Evolutionary conservation across 176 grass and related monocot genomes (phyloP).

Genomic region (Urochloa ruziziensis): DNA sequence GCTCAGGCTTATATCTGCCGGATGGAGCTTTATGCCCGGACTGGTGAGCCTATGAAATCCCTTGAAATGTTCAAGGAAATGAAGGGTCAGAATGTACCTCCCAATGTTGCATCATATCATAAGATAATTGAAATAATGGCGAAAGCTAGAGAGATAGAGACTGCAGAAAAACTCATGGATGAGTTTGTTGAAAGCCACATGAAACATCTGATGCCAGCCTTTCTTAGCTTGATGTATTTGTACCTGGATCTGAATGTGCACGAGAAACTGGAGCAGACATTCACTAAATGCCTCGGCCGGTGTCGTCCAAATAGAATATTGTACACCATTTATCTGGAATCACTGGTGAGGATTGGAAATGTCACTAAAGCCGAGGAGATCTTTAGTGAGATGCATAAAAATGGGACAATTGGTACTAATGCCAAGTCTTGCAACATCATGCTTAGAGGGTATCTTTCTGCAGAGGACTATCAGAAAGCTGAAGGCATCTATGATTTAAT

Average conservation of each 20-base stretch:
- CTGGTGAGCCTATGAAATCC: slow-evolving; percentile 74
- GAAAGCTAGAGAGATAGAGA: slow-evolving; percentile 55
- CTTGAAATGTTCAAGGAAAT: slow-evolving; percentile 78
- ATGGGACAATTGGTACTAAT: slow-evolving; percentile 79
- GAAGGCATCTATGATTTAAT: slow-evolving; percentile 84
- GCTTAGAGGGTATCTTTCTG: slow-evolving; percentile 71
- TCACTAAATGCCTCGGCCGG: slow-evolving; percentile 62
- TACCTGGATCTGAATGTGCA: slow-evolving; percentile 83
- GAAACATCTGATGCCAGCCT: slow-evolving; percentile 92
- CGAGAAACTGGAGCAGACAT: slow-evolving; percentile 62
- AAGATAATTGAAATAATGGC: slow-evolving; percentile 90
- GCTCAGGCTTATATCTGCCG: slow-evolving; percentile 79
- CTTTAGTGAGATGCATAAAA: slow-evolving; percentile 81
- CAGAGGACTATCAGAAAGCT: slow-evolving; percentile 69
- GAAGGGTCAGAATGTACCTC: slow-evolving; percentile 63
- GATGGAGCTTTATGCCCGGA: slow-evolving; percentile 76
- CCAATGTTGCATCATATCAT: slow-evolving; percentile 79
- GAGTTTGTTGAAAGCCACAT: slow-evolving; percentile 70
- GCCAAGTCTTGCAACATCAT: slow-evolving; percentile 81
- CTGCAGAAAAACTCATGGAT: slow-evolving; percentile 62
- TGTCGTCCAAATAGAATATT: slow-evolving; percentile 80
- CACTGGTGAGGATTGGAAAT: slow-evolving; percentile 56
- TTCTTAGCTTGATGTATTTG: slow-evolving; percentile 77
- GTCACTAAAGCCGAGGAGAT: slow-evolving; percentile 73
- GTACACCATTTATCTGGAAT: slow-evolving; percentile 85